A percentile compares a stretch with the other conserved stretches of the same genome.
These are phyloP conservation scores for Nicotiana undulata DNA, from an alignment of 257 asterid genomes.

Conservation along the genomic window DNA sequence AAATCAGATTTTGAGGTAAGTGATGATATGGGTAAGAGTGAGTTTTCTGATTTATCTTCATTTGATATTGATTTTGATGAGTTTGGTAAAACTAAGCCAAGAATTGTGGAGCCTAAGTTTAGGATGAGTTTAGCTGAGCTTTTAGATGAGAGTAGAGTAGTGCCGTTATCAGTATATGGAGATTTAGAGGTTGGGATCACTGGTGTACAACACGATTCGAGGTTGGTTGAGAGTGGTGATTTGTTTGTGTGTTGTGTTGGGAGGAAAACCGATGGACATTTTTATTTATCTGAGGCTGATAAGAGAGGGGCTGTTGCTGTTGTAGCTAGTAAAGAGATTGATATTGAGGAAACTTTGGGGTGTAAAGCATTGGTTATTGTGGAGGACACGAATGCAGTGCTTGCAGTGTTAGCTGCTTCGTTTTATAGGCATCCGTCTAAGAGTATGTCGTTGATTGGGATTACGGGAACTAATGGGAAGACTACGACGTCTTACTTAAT, in stretches of 20 bases:
- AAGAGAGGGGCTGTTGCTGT: conserved; percentile 95
- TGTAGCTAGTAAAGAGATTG: conserved; percentile 87
- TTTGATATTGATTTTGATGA: conserved; percentile 85
- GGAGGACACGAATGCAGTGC: conserved; percentile 65
- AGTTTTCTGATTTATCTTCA: conserved; percentile 27
- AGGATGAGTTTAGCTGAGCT: conserved; percentile 83
- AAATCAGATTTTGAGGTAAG: conserved; percentile 54
- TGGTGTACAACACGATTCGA: conserved; percentile 86
- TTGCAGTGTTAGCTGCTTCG: conserved; percentile 68
- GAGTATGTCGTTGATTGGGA: conserved; percentile 69
- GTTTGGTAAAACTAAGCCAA: conserved; percentile 48
- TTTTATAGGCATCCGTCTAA: conserved; percentile 79
- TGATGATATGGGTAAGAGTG: conserved; percentile 24
- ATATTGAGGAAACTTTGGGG: conserved; percentile 72
- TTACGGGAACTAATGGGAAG: conserved; percentile 79
- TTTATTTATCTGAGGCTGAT: conserved; percentile 73
- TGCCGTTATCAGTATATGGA: conserved; percentile 75
- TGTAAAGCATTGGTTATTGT: conserved; percentile 87
- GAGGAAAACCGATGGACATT: conserved; percentile 63
- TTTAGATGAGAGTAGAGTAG: conserved; percentile 82
- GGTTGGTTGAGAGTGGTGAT: conserved; percentile 82
- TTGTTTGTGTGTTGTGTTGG: conserved; percentile 80
- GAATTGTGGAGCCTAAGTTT: conserved; percentile 78
- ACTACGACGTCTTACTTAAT: conserved; percentile 59
- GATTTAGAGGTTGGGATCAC: conserved; percentile 65